Conservation (phyloP, 1,139 yeast species). For the Suhomyces taliae region DNA sequence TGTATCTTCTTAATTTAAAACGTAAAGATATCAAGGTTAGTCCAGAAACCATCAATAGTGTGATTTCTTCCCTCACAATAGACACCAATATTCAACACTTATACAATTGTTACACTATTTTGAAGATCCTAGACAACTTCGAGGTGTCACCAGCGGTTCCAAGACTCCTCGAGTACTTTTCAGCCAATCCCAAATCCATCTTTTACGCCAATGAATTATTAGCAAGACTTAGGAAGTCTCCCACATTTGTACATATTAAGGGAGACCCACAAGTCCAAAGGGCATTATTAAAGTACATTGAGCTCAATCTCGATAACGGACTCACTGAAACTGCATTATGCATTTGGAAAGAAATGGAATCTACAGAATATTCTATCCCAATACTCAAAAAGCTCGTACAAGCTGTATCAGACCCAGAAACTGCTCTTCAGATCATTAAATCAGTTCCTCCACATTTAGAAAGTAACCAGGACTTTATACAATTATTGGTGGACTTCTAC, state of each 20-base stretch:
- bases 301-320: conserved; percentile 9
- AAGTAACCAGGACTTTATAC: conserved; percentile 1
- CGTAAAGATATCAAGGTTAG: conserved; percentile 4
- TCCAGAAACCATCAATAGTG: conserved; percentile 2
- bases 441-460: conserved; percentile 2
- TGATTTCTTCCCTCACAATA: conserved; percentile 10
- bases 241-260: background rate
- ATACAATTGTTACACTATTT: conserved; percentile 14
- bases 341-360: conserved; percentile 7
- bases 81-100: conserved; percentile 9
- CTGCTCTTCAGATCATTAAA: background rate
- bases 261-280: conserved; percentile 1
- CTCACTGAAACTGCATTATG: conserved; percentile 8
- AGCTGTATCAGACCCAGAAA: background rate
- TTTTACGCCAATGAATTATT: conserved; percentile 14
- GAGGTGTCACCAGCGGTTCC: background rate
- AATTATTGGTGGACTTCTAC: conserved; percentile 6
- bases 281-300: conserved; percentile 3
- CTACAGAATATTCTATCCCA: conserved; percentile 1
- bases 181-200: conserved; percentile 10
- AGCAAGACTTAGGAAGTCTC: background rate
- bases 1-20: conserved; percentile 13
- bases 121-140: conserved; percentile 10
- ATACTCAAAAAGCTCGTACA: background rate
- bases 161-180: conserved; percentile 7